These are phyloP conservation scores for Ascochyta clinopodiicola DNA, from an alignment of 2,329 filamentous ascomycete genomes.

Conservation along the genomic window DNA sequence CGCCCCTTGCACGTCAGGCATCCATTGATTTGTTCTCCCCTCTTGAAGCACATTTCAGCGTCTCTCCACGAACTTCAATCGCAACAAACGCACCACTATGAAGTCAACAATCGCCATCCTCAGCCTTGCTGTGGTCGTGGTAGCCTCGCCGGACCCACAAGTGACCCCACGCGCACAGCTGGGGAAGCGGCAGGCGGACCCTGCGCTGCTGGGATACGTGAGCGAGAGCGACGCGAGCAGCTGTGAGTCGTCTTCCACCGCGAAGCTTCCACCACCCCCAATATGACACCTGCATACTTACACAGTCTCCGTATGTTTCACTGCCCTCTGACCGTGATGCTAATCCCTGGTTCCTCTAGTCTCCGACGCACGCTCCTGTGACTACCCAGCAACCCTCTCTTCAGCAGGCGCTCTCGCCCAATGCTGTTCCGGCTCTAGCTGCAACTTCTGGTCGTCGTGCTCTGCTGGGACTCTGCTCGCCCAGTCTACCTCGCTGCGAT, in stretches of 20 bases:
- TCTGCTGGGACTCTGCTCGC: slow-evolving; percentile 26
- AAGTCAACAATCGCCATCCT: slow-evolving; percentile 14
- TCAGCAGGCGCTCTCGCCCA: slow-evolving; percentile 26
- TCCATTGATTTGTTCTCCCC: too few species aligned
- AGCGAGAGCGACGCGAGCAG: slow-evolving; percentile 22
- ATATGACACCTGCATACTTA: background rate
- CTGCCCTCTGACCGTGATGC: too few species aligned
- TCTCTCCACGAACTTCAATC: too few species aligned
- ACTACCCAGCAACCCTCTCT: slow-evolving; percentile 33
- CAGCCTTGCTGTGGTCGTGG: slow-evolving; percentile 17
- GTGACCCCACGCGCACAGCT: slow-evolving; percentile 31
- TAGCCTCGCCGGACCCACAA: slow-evolving; percentile 23
- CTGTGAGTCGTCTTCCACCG: slow-evolving; percentile 19
- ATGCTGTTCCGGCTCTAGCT: slow-evolving; percentile 27
- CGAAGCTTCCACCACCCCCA: background rate
- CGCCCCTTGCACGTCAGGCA: background rate
- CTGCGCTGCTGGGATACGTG: slow-evolving; percentile 30
- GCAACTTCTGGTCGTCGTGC: slow-evolving; percentile 33
- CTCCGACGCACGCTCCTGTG: slow-evolving; percentile 30
- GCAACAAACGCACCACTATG: slow-evolving; percentile 11
- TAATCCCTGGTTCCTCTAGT: slow-evolving; percentile 9
- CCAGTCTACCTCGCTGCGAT: slow-evolving; percentile 27
- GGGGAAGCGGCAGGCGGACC: slow-evolving; percentile 25
- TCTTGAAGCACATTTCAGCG: too few species aligned
- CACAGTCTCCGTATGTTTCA: too few species aligned